phyloP scores from a whole-genome alignment of 208 protist species.

The Leishmania tropica region DNA sequence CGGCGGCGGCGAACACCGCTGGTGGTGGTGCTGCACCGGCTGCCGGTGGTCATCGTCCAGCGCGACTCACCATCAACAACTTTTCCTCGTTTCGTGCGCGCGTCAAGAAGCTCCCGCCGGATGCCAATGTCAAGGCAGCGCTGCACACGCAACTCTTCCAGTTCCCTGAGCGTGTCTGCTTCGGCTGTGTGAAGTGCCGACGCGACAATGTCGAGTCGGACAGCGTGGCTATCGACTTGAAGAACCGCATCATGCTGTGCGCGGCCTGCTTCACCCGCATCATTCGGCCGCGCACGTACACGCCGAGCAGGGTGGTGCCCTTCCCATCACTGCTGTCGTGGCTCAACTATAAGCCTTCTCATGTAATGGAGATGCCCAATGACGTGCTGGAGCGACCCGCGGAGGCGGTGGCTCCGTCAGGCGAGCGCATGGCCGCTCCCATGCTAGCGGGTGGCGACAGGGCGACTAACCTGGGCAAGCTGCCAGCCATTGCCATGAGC shows the following conservation, averaged over 20 bases:
- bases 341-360: conserved; percentile 74
- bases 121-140: conserved; percentile 64
- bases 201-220: conserved; percentile 79
- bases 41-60: conserved; percentile 5
- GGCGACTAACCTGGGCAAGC: conserved; percentile 47
- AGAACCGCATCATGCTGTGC: conserved; percentile 73
- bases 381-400: conserved; percentile 75
- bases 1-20: background rate
- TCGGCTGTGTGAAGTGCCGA: conserved; percentile 79
- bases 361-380: conserved; percentile 65
- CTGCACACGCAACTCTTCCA: conserved; percentile 68
- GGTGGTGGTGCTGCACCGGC: conserved; percentile 3
- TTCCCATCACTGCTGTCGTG: conserved; percentile 87
- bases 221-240: conserved; percentile 65
- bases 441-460: conserved; percentile 45
- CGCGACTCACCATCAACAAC: conserved; percentile 77
- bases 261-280: conserved; percentile 76
- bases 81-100: conserved; percentile 62
- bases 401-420: conserved; percentile 83
- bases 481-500: conserved; percentile 76
- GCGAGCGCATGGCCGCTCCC: conserved; percentile 55
- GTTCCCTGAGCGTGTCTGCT: conserved; percentile 64
- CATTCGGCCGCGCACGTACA: conserved; percentile 74
- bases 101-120: conserved; percentile 74
- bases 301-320: conserved; percentile 71